Evolutionary conservation across 2,329 filamentous ascomycete species (phyloP), one percentile per base, ranked within the genome.

Genomic region (Penicillium sp.): DNA sequence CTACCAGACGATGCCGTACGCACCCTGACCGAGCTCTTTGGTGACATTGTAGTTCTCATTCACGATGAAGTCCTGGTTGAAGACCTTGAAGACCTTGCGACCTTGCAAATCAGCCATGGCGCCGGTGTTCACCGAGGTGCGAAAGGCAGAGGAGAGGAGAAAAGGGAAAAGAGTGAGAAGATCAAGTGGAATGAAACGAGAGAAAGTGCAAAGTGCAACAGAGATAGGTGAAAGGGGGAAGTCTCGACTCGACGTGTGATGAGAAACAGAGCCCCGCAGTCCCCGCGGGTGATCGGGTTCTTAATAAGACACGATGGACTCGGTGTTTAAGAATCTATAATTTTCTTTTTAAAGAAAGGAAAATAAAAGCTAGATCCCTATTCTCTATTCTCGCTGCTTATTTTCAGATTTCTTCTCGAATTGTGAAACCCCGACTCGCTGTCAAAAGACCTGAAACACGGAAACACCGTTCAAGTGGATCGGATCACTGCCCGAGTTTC

Each of bases 31-130:
- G 50, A 99, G 82, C 80, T 99, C 94, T 82, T 99, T 99, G 62
- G 93, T 97, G 61, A 99, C 94, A 61, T 89, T 96, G 79, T 99
- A 99, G 67, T 93, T 87, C 76, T 97, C 93, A 73, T 97, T 94
- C 69, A 97, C 94, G 65, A 96, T 86, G 72, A 99, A 99, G 79
- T 99, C 94, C 72, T 99, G 94, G 81, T 96, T 96, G 79, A 99
- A 99, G 74, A 99, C 92, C 86, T 95, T 96, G 83, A 96, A 96
- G 75, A 93, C 85, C 83, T 96, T 96, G 76, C 91, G 87, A 70
- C 85, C 85, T 59, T 79, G 76, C 56, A 85, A 74, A 65, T 85
- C 82, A 61, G 79, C 74, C 83, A 86, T 86, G 67, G 52, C 56
- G 47, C 34, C 39, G 41, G 38, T 47, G 41, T 34, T 42, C 39